Percentiles rank a stretch among this genome's conserved stretches.
phyloP scores from a whole-genome alignment of 2,329 filamentous ascomycete genomes.

The Aspergillus pseudotamarii region DNA sequence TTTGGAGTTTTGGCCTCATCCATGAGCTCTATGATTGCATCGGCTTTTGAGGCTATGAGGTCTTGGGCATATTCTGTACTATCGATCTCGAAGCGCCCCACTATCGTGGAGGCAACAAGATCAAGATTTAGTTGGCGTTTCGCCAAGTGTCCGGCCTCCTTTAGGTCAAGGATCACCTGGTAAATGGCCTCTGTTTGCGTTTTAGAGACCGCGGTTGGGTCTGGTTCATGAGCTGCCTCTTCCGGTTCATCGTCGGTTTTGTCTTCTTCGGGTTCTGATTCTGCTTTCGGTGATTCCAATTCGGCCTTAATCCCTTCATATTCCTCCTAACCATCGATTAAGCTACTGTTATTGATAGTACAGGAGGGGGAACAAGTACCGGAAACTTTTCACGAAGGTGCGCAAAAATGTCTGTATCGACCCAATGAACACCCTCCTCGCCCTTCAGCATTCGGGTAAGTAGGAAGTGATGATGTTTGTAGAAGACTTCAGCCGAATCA shows the following conservation, averaged over 20 bases:
- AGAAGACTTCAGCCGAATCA: slow-evolving; percentile 50
- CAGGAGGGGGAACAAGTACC: slow-evolving; percentile 30
- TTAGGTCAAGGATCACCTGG: slow-evolving; percentile 40
- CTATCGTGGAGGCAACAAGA: slow-evolving; percentile 33
- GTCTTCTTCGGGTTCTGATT: slow-evolving; percentile 21
- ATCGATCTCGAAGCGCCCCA: slow-evolving; percentile 38
- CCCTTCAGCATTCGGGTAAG: slow-evolving; percentile 51
- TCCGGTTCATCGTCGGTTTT: slow-evolving; percentile 21
- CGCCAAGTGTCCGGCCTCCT: slow-evolving; percentile 43
- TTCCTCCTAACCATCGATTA: slow-evolving; percentile 31
- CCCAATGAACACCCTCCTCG: slow-evolving; percentile 49
- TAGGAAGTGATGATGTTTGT: slow-evolving; percentile 50
- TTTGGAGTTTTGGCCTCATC: slow-evolving; percentile 38
- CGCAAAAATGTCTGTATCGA: slow-evolving; percentile 45
- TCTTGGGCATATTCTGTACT: slow-evolving; percentile 39
- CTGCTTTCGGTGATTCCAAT: slow-evolving; percentile 25
- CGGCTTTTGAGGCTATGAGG: slow-evolving; percentile 38
- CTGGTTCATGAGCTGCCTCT: slow-evolving; percentile 25
- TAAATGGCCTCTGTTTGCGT: slow-evolving; percentile 42
- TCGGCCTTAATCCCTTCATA: slow-evolving; percentile 34
- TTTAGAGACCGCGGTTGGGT: slow-evolving; percentile 31
- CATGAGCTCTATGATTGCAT: slow-evolving; percentile 37
- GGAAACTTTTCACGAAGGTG: slow-evolving; percentile 48
- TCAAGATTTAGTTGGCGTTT: slow-evolving; percentile 45
- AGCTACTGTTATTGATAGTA: not conserved